Conservation (phyloP, 768 basidiomycete species). For the Dacryopinax primogenitus region DNA sequence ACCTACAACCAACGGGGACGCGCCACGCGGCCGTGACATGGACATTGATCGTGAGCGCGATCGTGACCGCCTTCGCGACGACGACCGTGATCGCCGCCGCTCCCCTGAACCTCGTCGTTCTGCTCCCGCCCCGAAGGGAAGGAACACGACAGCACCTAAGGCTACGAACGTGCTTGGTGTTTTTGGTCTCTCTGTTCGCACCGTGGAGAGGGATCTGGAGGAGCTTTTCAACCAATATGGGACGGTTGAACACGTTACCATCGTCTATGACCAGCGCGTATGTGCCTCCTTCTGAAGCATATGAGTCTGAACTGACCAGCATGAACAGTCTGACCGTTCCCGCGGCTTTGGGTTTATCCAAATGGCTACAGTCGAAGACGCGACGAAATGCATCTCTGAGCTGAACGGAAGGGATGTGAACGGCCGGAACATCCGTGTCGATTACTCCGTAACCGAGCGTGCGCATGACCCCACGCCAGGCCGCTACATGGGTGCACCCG, state of each 20-base stretch:
- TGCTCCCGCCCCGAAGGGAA: not conserved
- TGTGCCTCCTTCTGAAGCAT: conserved; percentile 26
- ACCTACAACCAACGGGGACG: conserved; percentile 27
- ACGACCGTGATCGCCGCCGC: conserved; percentile 45
- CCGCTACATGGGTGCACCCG: conserved; percentile 76
- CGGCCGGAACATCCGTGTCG: conserved; percentile 90
- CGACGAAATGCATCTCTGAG: conserved; percentile 72
- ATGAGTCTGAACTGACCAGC: conserved; percentile 9
- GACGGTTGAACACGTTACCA: conserved; percentile 84
- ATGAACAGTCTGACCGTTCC: conserved; percentile 70
- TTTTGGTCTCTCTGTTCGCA: conserved; percentile 96
- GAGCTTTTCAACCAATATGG: conserved; percentile 86
- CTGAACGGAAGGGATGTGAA: conserved; percentile 93
- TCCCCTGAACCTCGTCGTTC: not conserved
- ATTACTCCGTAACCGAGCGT: conserved; percentile 86
- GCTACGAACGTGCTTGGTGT: conserved; percentile 85
- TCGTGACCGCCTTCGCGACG: conserved; percentile 47
- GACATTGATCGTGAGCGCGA: conserved; percentile 62
- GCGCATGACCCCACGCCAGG: conserved; percentile 95
- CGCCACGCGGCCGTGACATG: conserved; percentile 24
- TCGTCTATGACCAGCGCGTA: conserved; percentile 94
- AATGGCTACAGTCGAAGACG: conserved; percentile 83
- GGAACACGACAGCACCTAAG: conserved; percentile 42
- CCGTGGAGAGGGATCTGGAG: conserved; percentile 83
- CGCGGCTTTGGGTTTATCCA: conserved; percentile 97